phyloP scores from a whole-genome alignment of 2,329 filamentous ascomycete genomes.

The Grosmannia serpens region DNA sequence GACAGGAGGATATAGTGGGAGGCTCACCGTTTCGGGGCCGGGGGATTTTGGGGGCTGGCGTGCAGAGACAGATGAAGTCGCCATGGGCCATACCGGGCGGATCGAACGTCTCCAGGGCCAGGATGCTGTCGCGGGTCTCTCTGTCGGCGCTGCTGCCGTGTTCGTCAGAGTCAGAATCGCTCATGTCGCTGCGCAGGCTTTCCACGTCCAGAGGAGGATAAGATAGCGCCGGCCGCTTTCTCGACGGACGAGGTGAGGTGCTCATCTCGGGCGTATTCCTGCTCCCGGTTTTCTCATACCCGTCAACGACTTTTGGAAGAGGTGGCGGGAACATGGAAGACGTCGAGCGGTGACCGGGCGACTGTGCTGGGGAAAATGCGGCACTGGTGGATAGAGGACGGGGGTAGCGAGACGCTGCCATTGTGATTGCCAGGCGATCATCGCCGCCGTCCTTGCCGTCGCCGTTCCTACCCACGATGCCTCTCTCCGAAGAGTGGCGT shows the following conservation, averaged over 20 bases:
- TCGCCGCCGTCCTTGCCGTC: background rate
- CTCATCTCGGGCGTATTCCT: background rate
- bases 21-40: slow-evolving; percentile 46
- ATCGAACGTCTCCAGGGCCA: background rate
- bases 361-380: background rate
- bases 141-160: background rate
- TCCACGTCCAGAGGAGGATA: slow-evolving; percentile 25
- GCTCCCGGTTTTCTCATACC: background rate
- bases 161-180: background rate
- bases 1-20: slow-evolving; percentile 8
- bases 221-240: slow-evolving; percentile 35
- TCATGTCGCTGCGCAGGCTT: slow-evolving; percentile 15
- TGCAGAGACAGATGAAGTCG: slow-evolving; percentile 44
- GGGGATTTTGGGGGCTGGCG: slow-evolving; percentile 44
- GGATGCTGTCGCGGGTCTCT: background rate
- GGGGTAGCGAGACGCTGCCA: background rate
- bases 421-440: background rate
- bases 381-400: background rate
- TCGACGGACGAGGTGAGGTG: slow-evolving; percentile 7
- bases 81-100: slow-evolving; percentile 6
- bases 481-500: background rate
- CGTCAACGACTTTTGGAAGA: background rate
- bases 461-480: background rate
- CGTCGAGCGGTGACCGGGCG: background rate
- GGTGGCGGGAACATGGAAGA: background rate